Evolutionary conservation across 2,329 filamentous ascomycete genomes (phyloP).

Genomic region (Phyllosticta citriasiana): DNA sequence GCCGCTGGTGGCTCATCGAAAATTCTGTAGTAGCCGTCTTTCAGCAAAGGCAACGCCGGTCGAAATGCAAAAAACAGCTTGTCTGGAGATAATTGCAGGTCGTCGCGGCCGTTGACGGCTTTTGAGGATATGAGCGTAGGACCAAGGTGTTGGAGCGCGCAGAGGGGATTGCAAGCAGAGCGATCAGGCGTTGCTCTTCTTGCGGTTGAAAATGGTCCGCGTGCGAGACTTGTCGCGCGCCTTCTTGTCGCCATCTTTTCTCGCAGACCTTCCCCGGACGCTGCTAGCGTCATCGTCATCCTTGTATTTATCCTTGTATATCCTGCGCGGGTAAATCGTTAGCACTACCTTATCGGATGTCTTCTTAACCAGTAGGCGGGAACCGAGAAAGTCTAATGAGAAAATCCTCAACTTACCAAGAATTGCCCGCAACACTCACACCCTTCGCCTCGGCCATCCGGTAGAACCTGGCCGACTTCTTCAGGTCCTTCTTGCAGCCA

Average conservation of each 20-base stretch:
- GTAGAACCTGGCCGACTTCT: conserved; percentile 86
- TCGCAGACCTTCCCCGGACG: conserved; percentile 36
- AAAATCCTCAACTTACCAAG: conserved; percentile 57
- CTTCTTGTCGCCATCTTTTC: conserved; percentile 46
- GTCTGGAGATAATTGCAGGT: too few species aligned
- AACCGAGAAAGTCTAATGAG: background rate
- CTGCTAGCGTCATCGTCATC: conserved; percentile 38
- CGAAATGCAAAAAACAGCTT: background rate
- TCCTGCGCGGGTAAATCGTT: conserved; percentile 47
- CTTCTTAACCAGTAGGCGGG: background rate
- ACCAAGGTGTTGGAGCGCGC: too few species aligned
- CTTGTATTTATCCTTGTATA: conserved; percentile 89
- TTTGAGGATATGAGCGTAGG: too few species aligned
- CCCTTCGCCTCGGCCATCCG: conserved; percentile 84
- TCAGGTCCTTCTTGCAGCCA: conserved; percentile 91
- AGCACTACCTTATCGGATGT: conserved; percentile 7
- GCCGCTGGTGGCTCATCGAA: background rate
- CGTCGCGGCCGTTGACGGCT: too few species aligned
- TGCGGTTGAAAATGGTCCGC: conserved; percentile 61
- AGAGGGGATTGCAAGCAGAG: background rate
- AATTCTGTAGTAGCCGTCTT: background rate
- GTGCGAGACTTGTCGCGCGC: conserved; percentile 65
- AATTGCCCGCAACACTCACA: conserved; percentile 96
- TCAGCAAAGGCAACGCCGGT: too few species aligned
- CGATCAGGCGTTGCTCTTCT: conserved; percentile 31